Evolutionary conservation across 495 filamentous ascomycete species (phyloP), one percentile per base, ranked within the genome.

Genomic region (Neurospora sp.): DNA sequence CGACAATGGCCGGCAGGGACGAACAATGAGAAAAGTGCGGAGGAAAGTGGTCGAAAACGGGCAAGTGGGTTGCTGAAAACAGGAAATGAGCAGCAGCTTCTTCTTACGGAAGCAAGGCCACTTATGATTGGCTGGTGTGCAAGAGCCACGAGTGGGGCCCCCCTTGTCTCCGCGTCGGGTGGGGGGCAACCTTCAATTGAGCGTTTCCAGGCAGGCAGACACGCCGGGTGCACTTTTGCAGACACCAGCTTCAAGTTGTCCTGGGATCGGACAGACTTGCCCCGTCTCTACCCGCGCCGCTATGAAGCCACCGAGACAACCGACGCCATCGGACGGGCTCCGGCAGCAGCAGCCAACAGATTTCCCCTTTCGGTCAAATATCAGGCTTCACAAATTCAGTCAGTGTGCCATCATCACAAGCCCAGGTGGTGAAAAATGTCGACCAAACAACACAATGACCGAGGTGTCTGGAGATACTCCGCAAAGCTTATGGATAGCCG

Each of bases 101-200:
- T 82, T 78, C 79, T 82, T 82, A 77, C 70, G 80, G 80, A 81
- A 72, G 71, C 31, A 68, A 72, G 69, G 68, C 71, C 39, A 27
- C 20, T 14, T 78, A 47, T 80, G 73, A 82, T 81, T 81, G 59
- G 80, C 69, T 72, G 31, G 44, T 14, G 7, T 1, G 53, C 27
- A 31, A 61, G 10, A 61, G 27, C 53, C 53, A 65, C 27, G 27
- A 65, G 53, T 65, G 27, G 53, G 27, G 53, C 53, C 27, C 53
- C 53, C 53, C 12, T 65, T 65, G 53, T 37, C 53, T 65, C 53
- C 27, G 53, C 53, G 27, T 65, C 53, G 53, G 47, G 12, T 35
- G 53, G 53, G 31, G 53, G 53, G 53, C 53, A 65, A 65, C 53
- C 27, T 59, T 27, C 47, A 27, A 20, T 18, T 27, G 45, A 53